Evolutionary conservation across 768 basidiomycete genomes (phyloP), one percentile per base, ranked within the genome.

Genomic region (Tulasnella sp.): DNA sequence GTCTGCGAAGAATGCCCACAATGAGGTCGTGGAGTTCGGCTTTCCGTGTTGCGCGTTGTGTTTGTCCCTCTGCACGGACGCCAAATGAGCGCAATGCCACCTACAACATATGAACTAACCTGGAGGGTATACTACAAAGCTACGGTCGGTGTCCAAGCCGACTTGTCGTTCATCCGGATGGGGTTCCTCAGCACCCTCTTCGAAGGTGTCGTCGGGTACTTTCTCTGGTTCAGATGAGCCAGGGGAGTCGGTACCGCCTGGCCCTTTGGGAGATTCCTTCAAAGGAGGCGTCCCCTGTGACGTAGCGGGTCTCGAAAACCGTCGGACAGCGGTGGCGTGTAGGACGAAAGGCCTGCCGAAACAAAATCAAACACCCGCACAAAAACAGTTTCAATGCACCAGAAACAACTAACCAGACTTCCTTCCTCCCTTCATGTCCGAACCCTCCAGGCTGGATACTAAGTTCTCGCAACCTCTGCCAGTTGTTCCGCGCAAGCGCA

Each of bases 111-210:
- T n/a, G n/a, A n/a, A n/a, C n/a, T n/a, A n/a, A 86, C 90, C 86
- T 77, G 80, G 82, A 66, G 92, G 87, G 70, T 94, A 97, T 60
- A 91, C 73, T 55, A 96, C 87, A 64, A 97, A 97, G 62, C 89
- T 91, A 46, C 92, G 80, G 69, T 92, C 82, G 1, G 92, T 94
- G 69, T 96, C 92, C 32, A 94, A 77, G 57, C 74, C 70, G 60
- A 96, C 89, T 69, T 96, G 92, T 12, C 77, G 80, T 69, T 94
- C 92, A 66, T 96, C 92, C 3, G 69, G 70, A 66, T 91, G 88
- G 21, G 72, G 62, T 45, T 4, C 46, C 34, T 48, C 46, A 15
- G 27, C 7, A 29, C 4, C 12, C 17, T 6, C 5, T 29, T 48
- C 46, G 11, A 25, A 17, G 21, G 49, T 6, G 55, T 56, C 59